phyloP scores from a whole-genome alignment of 768 basidiomycete genomes.

The Xanthoconium purpureum region DNA sequence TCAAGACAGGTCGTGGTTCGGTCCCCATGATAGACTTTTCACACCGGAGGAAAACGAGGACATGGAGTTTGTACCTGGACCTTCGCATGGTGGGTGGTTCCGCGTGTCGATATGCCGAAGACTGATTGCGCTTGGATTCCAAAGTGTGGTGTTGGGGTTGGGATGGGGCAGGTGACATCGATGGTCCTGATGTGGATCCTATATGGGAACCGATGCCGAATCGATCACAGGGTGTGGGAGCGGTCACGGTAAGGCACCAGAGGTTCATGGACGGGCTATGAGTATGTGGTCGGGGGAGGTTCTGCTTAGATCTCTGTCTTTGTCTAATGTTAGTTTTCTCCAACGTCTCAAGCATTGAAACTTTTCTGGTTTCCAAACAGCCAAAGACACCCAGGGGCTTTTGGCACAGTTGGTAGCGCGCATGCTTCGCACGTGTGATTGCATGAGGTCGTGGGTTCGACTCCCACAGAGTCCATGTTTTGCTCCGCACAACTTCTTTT shows the following conservation, averaged over 20 bases:
- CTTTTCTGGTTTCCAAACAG: no score
- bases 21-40: conserved; percentile 94
- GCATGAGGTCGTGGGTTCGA: conserved; percentile 60
- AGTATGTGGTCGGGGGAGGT: not conserved
- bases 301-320: conserved; percentile 16
- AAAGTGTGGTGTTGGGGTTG: conserved; percentile 99
- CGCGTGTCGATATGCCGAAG: not conserved
- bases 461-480: conserved; percentile 36
- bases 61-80: conserved; percentile 76
- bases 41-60: conserved; percentile 80
- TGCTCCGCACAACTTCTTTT: no score
- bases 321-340: not conserved
- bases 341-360: not conserved
- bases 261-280: conserved; percentile 35
- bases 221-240: conserved; percentile 50
- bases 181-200: conserved; percentile 96
- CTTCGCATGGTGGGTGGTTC: conserved; percentile 64
- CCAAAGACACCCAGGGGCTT: not conserved
- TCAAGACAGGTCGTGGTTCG: conserved; percentile 97
- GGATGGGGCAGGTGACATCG: conserved; percentile 98
- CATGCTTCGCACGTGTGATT: conserved; percentile 49
- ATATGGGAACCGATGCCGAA: conserved; percentile 89
- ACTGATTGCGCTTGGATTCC: conserved; percentile 4
- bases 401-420: conserved; percentile 52
- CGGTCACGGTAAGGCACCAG: conserved; percentile 72